Percentiles rank a stretch among this genome's conserved stretches.
Evolutionary conservation across 495 filamentous ascomycete genomes (phyloP).

Genomic region (Opeltia flavorubescens): DNA sequence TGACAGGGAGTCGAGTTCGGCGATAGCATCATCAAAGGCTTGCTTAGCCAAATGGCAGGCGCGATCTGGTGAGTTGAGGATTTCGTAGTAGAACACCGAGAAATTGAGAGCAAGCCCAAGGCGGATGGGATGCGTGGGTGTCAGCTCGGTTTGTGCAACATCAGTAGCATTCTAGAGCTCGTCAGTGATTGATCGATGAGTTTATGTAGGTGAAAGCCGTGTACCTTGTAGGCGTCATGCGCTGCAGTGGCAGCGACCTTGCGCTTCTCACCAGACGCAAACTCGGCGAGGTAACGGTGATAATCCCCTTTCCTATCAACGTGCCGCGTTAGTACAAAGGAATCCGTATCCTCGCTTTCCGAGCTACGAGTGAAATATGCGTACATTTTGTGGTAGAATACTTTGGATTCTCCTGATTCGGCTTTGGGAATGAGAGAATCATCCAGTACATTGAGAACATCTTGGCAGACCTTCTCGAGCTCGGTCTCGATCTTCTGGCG

Average conservation of each 20-base stretch:
- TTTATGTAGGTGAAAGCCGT: slow-evolving; percentile 5
- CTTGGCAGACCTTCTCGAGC: slow-evolving; percentile 95
- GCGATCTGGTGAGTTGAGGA: slow-evolving; percentile 96
- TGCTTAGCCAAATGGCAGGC: slow-evolving; percentile 99
- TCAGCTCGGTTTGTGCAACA: slow-evolving; percentile 92
- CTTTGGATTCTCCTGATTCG: slow-evolving; percentile 96
- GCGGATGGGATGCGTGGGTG: slow-evolving; percentile 96
- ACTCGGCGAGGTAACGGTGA: slow-evolving; percentile 98
- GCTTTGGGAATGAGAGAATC: slow-evolving; percentile 94
- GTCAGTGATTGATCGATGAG: neutral
- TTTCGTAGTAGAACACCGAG: slow-evolving; percentile 99
- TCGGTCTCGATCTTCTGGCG: slow-evolving; percentile 97
- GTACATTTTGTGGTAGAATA: slow-evolving; percentile 99
- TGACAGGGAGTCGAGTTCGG: slow-evolving; percentile 94
- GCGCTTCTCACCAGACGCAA: slow-evolving; percentile 97
- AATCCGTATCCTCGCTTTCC: slow-evolving; percentile 1
- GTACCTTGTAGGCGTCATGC: slow-evolving; percentile 98
- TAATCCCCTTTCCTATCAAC: slow-evolving; percentile 96
- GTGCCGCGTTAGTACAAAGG: neutral
- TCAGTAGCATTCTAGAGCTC: slow-evolving; percentile 79
- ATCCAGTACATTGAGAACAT: slow-evolving; percentile 94
- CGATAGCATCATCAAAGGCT: slow-evolving; percentile 98
- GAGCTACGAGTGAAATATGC: slow-evolving; percentile 20
- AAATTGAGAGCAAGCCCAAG: slow-evolving; percentile 98
- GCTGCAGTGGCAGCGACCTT: slow-evolving; percentile 92